Evolutionary conservation across 2,329 filamentous ascomycete genomes (phyloP), one percentile per base, ranked within the genome.

Genomic region (Phialemonium atrogriseum): DNA sequence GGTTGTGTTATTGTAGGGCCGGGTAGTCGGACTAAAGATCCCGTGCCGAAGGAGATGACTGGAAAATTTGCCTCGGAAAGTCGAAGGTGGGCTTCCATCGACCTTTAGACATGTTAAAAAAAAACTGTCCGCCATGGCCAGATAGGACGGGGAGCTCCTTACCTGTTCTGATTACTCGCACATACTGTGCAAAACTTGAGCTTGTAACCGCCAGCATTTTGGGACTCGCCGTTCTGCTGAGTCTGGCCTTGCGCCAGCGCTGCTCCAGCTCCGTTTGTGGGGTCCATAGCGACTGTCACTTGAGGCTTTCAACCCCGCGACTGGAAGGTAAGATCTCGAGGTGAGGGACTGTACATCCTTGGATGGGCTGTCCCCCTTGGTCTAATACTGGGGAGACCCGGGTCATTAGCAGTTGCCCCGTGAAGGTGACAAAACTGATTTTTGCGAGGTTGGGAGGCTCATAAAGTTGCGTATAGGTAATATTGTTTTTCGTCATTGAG

Each of bases 171-270:
- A 50, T 98, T 98, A 50, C 87, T 94, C 7, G 91, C 91, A 60
- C 91, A 98, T n/a, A 98, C 89, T 3, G 91, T 96, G 66, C 88
- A 95, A 60, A 96, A 95, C 53, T 84, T 93, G 40, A 98, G 73
- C 60, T 91, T 94, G 70, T 80, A 94, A 32, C 70, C 74, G n/a
- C 64, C 64, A 16, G 66, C 59, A 12, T 67, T 66, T 25, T 71
- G 65, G 10, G 64, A 58, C 16, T 64, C 59, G 33, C 62, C 62
- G 35, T 68, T 66, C 34, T 59, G n/a, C n/a, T n/a, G 52, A 26
- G 40, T 19, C 17, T 29, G 25, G 23, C 49, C 41, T 20, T 58
- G 40, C 13, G 49, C 39, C 4, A 52, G 36, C 18, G 48, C 39
- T 24, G 50, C 47, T 14, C 45, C 28, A 17, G 40, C 39, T 34